Conservation (phyloP, 2,329 filamentous ascomycete species). For the Helotiales sp. region DNA sequence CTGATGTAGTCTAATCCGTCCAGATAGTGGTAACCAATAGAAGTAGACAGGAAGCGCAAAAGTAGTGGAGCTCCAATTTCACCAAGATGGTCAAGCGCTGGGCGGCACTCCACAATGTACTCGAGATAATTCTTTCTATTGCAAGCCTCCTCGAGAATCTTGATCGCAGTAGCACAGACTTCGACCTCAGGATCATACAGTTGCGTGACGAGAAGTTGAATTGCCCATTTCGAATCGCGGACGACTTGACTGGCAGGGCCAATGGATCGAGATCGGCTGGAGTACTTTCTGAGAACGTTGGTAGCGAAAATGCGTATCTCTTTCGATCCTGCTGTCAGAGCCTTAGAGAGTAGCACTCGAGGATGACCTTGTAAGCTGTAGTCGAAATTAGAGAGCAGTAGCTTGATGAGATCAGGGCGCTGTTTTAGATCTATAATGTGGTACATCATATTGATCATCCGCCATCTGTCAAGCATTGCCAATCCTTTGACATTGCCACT, state of each 20-base stretch:
- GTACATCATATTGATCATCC: slow-evolving; percentile 99
- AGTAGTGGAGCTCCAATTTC: slow-evolving; percentile 95
- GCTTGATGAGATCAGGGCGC: slow-evolving; percentile 87
- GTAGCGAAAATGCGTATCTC: slow-evolving; percentile 91
- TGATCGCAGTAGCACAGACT: slow-evolving; percentile 94
- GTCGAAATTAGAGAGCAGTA: slow-evolving; percentile 89
- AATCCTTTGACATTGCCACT: slow-evolving; percentile 83
- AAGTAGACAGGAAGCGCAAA: slow-evolving; percentile 91
- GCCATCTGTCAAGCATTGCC: slow-evolving; percentile 91
- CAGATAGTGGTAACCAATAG: slow-evolving; percentile 95
- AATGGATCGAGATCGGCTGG: slow-evolving; percentile 58
- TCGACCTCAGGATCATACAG: slow-evolving; percentile 97
- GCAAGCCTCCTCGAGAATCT: slow-evolving; percentile 96
- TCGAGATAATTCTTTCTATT: slow-evolving; percentile 90
- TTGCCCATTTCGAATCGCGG: slow-evolving; percentile 89
- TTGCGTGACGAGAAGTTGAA: slow-evolving; percentile 95
- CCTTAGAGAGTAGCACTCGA: slow-evolving; percentile 89
- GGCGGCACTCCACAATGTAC: slow-evolving; percentile 95
- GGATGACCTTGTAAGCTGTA: slow-evolving; percentile 89
- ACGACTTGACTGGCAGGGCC: slow-evolving; percentile 48
- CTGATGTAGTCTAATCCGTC: slow-evolving; percentile 98
- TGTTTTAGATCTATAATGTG: slow-evolving; percentile 93
- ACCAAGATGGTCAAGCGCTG: slow-evolving; percentile 90
- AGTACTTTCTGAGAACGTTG: slow-evolving; percentile 84
- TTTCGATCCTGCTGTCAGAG: slow-evolving; percentile 88